These are phyloP conservation scores for Ceratocystis destructans DNA, from an alignment of 2,329 filamentous ascomycete species.

Conservation along the genomic window DNA sequence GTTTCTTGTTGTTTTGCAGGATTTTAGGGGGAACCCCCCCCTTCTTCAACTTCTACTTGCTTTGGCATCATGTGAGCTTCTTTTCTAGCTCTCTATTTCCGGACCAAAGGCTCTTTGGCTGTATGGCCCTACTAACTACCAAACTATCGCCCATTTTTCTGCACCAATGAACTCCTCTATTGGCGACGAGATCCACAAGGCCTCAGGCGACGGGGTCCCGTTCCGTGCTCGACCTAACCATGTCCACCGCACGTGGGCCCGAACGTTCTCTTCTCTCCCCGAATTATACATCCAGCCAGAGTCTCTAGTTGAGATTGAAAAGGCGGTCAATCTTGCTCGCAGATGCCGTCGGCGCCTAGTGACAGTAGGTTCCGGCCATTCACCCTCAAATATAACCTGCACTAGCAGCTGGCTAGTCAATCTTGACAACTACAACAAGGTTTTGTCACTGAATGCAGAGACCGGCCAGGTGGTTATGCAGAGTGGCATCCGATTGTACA, in stretches of 20 bases:
- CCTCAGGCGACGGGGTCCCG: constrained; percentile 33
- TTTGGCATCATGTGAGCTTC: background rate
- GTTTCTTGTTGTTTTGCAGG: background rate
- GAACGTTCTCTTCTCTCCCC: constrained; percentile 76
- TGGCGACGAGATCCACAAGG: constrained; percentile 14
- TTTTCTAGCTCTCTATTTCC: background rate
- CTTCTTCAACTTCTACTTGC: background rate
- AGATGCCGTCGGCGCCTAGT: constrained; percentile 69
- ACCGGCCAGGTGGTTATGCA: constrained; percentile 61
- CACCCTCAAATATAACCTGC: constrained; percentile 80
- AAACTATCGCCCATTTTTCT: background rate
- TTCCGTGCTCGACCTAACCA: constrained; percentile 64
- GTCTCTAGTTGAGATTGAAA: constrained; percentile 67
- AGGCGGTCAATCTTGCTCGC: constrained; percentile 66
- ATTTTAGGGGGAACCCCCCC: background rate
- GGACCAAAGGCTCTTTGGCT: background rate
- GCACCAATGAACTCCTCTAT: constrained; percentile 11
- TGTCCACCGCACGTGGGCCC: constrained; percentile 84
- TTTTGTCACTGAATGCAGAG: constrained; percentile 55
- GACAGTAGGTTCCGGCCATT: constrained; percentile 82
- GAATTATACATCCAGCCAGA: constrained; percentile 84
- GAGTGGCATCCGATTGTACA: constrained; percentile 71
- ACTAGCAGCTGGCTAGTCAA: constrained; percentile 92
- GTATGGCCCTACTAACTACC: too few species aligned
- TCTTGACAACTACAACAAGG: constrained; percentile 64